A percentile compares a stretch with the other conserved stretches of the same genome.
Evolutionary conservation across 176 grass and related monocot species (phyloP).

Genomic region (Lolium perenne): DNA sequence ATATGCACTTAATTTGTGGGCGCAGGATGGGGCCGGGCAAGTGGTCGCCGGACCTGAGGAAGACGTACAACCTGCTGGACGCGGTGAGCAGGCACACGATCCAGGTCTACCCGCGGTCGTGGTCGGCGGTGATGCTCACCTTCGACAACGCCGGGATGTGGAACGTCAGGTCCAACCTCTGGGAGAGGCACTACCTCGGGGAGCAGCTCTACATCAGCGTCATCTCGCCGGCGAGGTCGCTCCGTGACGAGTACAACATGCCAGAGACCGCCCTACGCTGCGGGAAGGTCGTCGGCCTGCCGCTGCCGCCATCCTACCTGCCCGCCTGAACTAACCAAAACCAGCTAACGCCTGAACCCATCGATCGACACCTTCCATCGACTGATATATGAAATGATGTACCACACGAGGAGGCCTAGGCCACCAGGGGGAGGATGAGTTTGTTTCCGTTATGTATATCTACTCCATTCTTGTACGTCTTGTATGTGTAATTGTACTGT

Average conservation of each 20-base stretch:
- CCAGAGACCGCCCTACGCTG: slow-evolving; percentile 56
- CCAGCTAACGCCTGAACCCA: not conserved
- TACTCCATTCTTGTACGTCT: slow-evolving; percentile 17
- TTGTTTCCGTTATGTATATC: not conserved
- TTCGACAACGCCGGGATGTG: slow-evolving; percentile 84
- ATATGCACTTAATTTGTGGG: not conserved
- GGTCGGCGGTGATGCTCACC: slow-evolving; percentile 67
- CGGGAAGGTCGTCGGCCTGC: slow-evolving; percentile 56
- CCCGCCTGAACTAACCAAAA: not conserved
- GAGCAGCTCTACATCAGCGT: slow-evolving; percentile 75
- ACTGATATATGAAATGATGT: slow-evolving; percentile 13
- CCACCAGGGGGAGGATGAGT: slow-evolving; percentile 23
- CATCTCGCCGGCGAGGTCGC: slow-evolving; percentile 51
- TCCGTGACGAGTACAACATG: slow-evolving; percentile 78
- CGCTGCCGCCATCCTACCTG: slow-evolving; percentile 56
- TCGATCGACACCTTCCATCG: not conserved
- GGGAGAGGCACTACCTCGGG: slow-evolving; percentile 69
- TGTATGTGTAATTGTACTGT: slow-evolving; percentile 4
- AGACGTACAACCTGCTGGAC: slow-evolving; percentile 70
- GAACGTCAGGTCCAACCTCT: slow-evolving; percentile 65
- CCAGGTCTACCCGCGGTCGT: slow-evolving; percentile 69
- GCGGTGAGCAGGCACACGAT: slow-evolving; percentile 71
- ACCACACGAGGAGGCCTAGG: not conserved
- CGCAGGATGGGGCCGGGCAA: slow-evolving; percentile 65
- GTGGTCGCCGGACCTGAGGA: slow-evolving; percentile 52